These are phyloP conservation scores for Litchi chinensis DNA, from an alignment of 345 rosid genomes.

Conservation along the genomic window DNA sequence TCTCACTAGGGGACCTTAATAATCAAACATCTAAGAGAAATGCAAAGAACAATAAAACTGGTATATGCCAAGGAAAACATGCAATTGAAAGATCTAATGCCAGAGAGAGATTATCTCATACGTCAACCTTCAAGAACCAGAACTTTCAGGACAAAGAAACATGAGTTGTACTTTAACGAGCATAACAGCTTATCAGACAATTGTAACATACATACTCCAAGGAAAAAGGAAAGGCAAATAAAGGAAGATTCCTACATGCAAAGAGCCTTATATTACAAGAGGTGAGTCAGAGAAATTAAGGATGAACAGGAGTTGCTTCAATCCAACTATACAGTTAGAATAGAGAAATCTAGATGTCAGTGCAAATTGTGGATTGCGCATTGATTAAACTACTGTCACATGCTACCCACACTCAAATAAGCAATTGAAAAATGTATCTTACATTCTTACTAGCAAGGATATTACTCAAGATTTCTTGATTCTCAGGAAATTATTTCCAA, in stretches of 20 bases:
- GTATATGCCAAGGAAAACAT: neutral
- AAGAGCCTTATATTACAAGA: neutral
- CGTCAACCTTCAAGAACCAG: neutral
- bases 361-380: neutral
- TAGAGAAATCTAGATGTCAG: neutral
- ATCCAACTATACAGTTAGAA: neutral
- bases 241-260: neutral
- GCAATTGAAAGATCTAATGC: neutral
- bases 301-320: neutral
- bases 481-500: neutral
- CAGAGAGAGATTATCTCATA: neutral
- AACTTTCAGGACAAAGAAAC: conserved; percentile 12
- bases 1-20: neutral
- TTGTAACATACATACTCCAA: neutral
- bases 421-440: neutral
- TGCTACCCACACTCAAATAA: neutral
- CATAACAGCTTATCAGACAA: neutral
- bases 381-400: neutral
- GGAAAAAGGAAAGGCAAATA: no score
- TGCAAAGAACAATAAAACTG: neutral
- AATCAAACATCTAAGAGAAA: neutral
- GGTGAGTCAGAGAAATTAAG: neutral
- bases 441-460: neutral
- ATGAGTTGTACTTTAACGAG: neutral
- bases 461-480: neutral